A percentile compares a stretch with the other conserved stretches of the same genome.
Conservation (phyloP, 73 alveolate genomes). For the Paramecium sonneborni region DNA sequence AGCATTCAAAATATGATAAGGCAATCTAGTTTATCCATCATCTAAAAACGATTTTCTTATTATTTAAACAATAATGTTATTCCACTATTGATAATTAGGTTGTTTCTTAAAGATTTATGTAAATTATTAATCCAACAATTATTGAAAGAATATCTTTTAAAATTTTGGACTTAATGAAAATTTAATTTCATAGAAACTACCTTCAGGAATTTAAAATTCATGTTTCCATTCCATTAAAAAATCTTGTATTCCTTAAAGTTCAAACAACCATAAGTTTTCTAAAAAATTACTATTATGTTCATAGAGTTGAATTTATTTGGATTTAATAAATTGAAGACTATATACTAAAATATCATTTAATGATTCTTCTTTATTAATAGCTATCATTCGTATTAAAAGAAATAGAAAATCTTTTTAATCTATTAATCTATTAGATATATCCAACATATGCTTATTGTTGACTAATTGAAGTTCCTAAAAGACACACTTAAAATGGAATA, state of each 20-base stretch:
- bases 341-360: not conserved
- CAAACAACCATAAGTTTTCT: slow-evolving; percentile 21
- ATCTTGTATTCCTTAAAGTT: not conserved
- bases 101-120: not conserved
- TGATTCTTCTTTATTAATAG: not conserved
- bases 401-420: slow-evolving; percentile 36
- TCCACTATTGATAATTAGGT: not conserved
- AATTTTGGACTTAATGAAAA: not conserved
- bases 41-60: not conserved
- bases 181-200: not conserved
- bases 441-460: not conserved
- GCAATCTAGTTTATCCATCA: not conserved
- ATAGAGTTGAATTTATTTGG: not conserved
- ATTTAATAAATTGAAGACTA: not conserved
- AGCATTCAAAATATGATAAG: not conserved
- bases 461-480: not conserved
- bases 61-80: not conserved
- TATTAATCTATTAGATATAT: not conserved
- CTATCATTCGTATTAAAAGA: not conserved
- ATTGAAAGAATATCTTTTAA: not conserved
- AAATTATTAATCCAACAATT: not conserved
- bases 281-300: not conserved
- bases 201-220: not conserved
- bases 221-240: not conserved
- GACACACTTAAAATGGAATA: not conserved